A percentile compares a stretch with the other conserved stretches of the same genome.
These are phyloP conservation scores for Dichotomopilus funicola DNA, from an alignment of 2,329 filamentous ascomycete species.

Conservation along the genomic window DNA sequence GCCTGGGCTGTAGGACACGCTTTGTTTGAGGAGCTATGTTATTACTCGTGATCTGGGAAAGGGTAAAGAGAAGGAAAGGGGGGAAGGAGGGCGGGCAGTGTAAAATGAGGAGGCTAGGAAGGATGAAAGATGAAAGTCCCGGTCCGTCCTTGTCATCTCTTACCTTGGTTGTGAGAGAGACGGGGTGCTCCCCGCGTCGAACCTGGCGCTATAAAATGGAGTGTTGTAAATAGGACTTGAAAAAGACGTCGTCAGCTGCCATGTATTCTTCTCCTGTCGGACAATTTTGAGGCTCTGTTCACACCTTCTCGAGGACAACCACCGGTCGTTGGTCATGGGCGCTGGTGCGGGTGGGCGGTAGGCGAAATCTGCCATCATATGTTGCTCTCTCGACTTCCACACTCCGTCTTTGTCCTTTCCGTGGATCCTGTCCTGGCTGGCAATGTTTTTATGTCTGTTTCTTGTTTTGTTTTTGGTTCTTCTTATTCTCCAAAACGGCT, in stretches of 20 bases:
- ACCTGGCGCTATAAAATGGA: conserved; percentile 26
- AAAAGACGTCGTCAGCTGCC: conserved; percentile 19
- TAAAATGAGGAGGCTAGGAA: too few species aligned
- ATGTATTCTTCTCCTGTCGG: conserved; percentile 14
- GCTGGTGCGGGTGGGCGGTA: conserved; percentile 42
- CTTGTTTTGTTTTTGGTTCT: background rate
- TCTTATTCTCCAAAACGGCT: conserved; percentile 2
- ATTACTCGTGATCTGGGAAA: conserved; percentile 21
- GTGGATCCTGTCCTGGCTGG: conserved; percentile 9
- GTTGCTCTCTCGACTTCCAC: background rate
- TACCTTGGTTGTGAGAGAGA: conserved; percentile 29
- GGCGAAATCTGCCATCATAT: conserved; percentile 37
- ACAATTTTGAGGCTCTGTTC: conserved; percentile 25
- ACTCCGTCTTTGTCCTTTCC: conserved; percentile 1
- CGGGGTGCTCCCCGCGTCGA: conserved; percentile 29
- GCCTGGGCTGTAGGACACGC: conserved; percentile 38
- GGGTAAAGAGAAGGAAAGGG: too few species aligned
- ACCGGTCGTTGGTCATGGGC: conserved; percentile 41
- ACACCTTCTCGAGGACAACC: conserved; percentile 49
- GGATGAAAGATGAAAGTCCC: conserved; percentile 11
- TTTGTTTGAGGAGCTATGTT: conserved; percentile 28
- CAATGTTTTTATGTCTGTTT: background rate
- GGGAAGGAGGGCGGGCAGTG: too few species aligned
- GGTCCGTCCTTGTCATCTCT: conserved; percentile 18
- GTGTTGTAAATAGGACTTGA: conserved; percentile 32